Conservation (phyloP, 495 filamentous ascomycete species). For the Daldinia decipiens region DNA sequence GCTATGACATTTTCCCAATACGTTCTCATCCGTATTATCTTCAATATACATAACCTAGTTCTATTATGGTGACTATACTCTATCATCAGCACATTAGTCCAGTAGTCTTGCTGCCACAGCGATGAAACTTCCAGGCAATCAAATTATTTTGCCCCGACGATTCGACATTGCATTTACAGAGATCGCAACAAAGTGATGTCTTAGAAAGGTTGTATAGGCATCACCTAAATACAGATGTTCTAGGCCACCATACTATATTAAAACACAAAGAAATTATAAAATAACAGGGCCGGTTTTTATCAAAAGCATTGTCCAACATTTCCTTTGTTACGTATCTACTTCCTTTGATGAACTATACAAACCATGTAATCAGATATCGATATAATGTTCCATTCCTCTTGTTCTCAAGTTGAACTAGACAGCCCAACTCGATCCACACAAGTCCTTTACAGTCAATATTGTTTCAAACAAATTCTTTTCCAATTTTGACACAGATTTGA, state of each 20-base stretch:
- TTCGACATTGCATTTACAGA: no score
- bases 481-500: neutral
- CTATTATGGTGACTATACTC: slow-evolving; percentile 2
- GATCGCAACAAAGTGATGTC: no score
- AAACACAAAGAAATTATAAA: neutral
- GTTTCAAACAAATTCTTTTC: no score
- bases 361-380: neutral
- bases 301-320: neutral
- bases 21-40: slow-evolving; percentile 20
- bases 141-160: no score
- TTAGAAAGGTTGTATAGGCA: no score
- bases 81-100: slow-evolving; percentile 1
- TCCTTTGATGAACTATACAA: neutral
- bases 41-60: slow-evolving; percentile 33
- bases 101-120: slow-evolving; percentile 20
- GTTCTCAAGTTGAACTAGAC: neutral
- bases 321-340: neutral
- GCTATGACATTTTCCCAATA: neutral
- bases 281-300: neutral
- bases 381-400: neutral
- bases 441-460: neutral
- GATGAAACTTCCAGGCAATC: no score
- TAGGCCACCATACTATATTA: neutral
- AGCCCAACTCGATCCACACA: neutral
- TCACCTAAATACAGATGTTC: neutral